A percentile compares a stretch with the other conserved stretches of the same genome.
These are phyloP conservation scores for Vanrija sp. DNA, from an alignment of 1,284 basidiomycete genomes.

Conservation along the genomic window DNA sequence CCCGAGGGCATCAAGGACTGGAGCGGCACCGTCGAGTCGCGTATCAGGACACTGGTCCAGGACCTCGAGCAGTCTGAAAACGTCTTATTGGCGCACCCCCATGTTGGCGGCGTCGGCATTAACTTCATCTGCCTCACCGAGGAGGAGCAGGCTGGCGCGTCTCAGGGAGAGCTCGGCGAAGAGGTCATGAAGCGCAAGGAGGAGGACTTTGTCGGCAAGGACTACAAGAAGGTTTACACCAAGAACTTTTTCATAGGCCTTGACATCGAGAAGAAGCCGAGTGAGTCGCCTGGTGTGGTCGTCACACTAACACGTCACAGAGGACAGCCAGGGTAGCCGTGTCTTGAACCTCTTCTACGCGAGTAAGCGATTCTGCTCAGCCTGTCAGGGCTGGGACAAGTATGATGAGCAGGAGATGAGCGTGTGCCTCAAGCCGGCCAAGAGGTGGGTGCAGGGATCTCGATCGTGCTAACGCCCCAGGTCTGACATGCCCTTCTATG, in stretches of 20 bases:
- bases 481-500: conserved; percentile 41
- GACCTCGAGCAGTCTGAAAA: conserved; percentile 95
- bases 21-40: conserved; percentile 96
- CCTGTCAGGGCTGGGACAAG: conserved; percentile 94
- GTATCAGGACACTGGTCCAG: conserved; percentile 91
- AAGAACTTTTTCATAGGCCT: conserved; percentile 97
- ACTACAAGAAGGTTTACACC: conserved; percentile 77
- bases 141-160: conserved; percentile 81
- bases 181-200: conserved; percentile 68
- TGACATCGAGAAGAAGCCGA: conserved; percentile 82
- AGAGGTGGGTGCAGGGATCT: conserved; percentile 59
- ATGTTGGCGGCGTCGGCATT: conserved; percentile 89
- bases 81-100: conserved; percentile 88
- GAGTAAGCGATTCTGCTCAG: conserved; percentile 90
- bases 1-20: conserved; percentile 90
- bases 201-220: conserved; percentile 73
- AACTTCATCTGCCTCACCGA: conserved; percentile 76
- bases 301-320: conserved; percentile 17
- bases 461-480: conserved; percentile 13
- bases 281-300: conserved; percentile 54
- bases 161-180: conserved; percentile 79
- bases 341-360: conserved; percentile 95
- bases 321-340: conserved; percentile 51
- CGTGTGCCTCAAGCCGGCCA: conserved; percentile 89
- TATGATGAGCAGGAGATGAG: conserved; percentile 92